phyloP scores from a whole-genome alignment of 805 yeast species.

The Nakazawaea anatomiae region DNA sequence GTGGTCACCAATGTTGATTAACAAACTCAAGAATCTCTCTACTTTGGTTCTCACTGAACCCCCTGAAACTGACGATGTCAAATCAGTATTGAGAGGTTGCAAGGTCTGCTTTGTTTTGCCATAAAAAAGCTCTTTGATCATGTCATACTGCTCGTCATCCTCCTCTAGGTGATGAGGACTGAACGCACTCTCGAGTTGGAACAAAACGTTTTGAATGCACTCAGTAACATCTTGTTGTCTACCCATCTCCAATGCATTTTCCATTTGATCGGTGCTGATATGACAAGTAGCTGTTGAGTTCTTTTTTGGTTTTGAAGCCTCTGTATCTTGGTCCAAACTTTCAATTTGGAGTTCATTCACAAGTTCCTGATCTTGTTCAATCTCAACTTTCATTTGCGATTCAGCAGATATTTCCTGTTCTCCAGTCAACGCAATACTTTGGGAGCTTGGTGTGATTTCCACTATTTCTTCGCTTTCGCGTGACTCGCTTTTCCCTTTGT shows the following conservation, averaged over 20 bases:
- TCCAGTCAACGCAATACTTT: background rate
- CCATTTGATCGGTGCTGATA: slow-evolving; percentile 60
- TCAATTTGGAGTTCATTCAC: background rate
- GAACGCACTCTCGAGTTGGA: slow-evolving; percentile 85
- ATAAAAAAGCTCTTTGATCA: slow-evolving; percentile 73
- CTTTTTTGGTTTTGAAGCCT: slow-evolving; percentile 10
- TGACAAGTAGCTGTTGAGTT: slow-evolving; percentile 7
- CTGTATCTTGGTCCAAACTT: background rate
- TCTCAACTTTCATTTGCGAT: background rate
- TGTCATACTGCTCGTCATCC: slow-evolving; percentile 79
- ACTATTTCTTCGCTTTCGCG: slow-evolving; percentile 2
- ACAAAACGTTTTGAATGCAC: slow-evolving; percentile 89
- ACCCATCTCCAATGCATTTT: slow-evolving; percentile 71
- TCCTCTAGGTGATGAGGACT: slow-evolving; percentile 58
- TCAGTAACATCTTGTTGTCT: slow-evolving; percentile 98
- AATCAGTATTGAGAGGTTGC: slow-evolving; percentile 35
- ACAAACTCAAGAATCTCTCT: slow-evolving; percentile 75
- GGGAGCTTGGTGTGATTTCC: background rate
- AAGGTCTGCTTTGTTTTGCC: slow-evolving; percentile 82
- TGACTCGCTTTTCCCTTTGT: background rate
- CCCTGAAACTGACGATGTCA: slow-evolving; percentile 20
- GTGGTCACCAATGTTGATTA: slow-evolving; percentile 83
- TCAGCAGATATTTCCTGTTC: background rate
- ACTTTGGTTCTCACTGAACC: slow-evolving; percentile 39
- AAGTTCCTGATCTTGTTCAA: background rate